phyloP scores from a whole-genome alignment of 2,329 filamentous ascomycete genomes.

The Fusarium heterosporum region DNA sequence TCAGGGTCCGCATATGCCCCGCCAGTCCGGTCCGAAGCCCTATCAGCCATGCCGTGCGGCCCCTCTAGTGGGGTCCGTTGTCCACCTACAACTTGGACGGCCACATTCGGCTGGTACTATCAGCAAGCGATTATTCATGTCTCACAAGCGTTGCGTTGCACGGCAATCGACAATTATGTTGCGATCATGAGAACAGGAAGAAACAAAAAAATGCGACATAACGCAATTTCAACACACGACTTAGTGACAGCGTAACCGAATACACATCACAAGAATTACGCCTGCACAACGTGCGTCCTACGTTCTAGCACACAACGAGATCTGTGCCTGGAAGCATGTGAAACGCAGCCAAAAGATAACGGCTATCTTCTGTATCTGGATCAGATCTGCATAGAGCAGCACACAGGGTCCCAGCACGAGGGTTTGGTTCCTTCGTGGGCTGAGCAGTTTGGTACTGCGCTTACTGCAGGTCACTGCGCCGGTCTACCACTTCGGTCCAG shows the following conservation, averaged over 20 bases:
- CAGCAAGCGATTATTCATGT: constrained; percentile 34
- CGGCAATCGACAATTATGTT: constrained; percentile 14
- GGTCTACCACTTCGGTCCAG: constrained; percentile 32
- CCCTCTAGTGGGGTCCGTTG: constrained; percentile 35
- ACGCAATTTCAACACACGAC: neutral
- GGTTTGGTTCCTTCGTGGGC: constrained; percentile 29
- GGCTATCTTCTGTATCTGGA: constrained; percentile 23
- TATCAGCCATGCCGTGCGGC: constrained; percentile 48
- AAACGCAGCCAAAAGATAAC: constrained; percentile 34
- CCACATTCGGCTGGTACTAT: constrained; percentile 34
- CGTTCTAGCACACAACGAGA: constrained; percentile 8
- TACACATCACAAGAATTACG: neutral
- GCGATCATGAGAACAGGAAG: constrained; percentile 9
- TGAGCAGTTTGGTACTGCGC: constrained; percentile 4
- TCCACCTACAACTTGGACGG: constrained; percentile 10
- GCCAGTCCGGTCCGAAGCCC: constrained; percentile 41
- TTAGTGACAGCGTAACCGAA: neutral
- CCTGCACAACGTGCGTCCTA: constrained; percentile 10
- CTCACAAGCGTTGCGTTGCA: constrained; percentile 20
- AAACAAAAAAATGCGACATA: neutral
- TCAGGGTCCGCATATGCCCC: constrained; percentile 28
- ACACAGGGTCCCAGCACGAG: constrained; percentile 22
- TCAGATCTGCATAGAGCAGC: constrained; percentile 24
- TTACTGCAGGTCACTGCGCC: constrained; percentile 13
- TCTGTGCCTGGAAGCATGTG: constrained; percentile 40